Base-by-base conservation (phyloP, 805 yeast species). In the Saccharomyces jurei region DNA sequence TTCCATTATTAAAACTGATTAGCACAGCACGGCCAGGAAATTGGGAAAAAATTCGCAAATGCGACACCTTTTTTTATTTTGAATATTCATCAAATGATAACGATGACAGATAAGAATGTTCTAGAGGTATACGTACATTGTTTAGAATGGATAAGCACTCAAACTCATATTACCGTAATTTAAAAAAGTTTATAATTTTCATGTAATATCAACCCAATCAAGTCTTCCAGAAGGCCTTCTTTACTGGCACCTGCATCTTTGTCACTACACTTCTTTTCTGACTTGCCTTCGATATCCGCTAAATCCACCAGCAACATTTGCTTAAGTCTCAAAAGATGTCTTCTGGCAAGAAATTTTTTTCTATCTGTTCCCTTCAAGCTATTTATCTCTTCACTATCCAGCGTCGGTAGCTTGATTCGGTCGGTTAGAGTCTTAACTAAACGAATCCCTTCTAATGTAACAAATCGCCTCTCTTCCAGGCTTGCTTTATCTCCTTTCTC, bases 401-500 rank as follows among this genome's bases (percentile, higher is more conserved):
- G 44, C 1, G 55, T 55, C 1, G 58, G 49, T 2, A 61, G 27
- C 41, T 57, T 58, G 49, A 56, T 49, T 36, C 49, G 31, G 8
- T 55, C 58, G 4, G 60, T 50, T n/a, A 66, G 53, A 2, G 46
- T 48, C 4, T 58, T 60, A 2, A 67, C 46, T 22, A 66, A 52
- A 29, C 71, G 58, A 10, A 64, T 59, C 11, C 59, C 58, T 47
- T 66, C 70, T 26, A 68, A 53, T 27, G 58, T 59, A 30, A 66
- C 53, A 51, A 56, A 67, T 41, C 61, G 56, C n/a, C 58, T 51
- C 17, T 53, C 55, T 28, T 50, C 48, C 11, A 31, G 17, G n/a
- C 55, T 55, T 4, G 21, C 6, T 22, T 41, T 53, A 21, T 30
- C 22, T 9, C 46, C 29, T 8, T 46, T 26, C 3, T 52, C 51